phyloP scores from a whole-genome alignment of 2,329 filamentous ascomycete species.

The Hyphodiscus sp. region DNA sequence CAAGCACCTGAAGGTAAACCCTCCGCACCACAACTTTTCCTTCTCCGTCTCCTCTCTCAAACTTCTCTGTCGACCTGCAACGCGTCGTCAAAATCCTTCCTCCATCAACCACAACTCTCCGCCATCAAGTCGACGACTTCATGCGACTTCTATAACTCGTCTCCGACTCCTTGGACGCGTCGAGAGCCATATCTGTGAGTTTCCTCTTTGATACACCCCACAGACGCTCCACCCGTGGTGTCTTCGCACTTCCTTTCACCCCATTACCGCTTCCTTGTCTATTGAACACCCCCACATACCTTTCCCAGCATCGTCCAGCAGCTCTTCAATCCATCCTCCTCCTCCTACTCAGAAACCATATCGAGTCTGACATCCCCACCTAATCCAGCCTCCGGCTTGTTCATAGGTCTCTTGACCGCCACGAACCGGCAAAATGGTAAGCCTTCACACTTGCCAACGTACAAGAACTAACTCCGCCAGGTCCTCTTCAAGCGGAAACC shows the following conservation, averaged over 20 bases:
- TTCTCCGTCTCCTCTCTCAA: constrained; percentile 31
- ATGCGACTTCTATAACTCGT: constrained; percentile 19
- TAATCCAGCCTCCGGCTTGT: constrained; percentile 15
- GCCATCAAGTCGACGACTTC: constrained; percentile 28
- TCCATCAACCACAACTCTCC: constrained; percentile 21
- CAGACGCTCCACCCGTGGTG: not conserved
- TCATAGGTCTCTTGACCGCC: constrained; percentile 10
- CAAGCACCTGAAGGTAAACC: not conserved
- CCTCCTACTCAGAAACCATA: constrained; percentile 13
- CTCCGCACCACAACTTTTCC: constrained; percentile 23
- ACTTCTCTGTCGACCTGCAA: constrained; percentile 25
- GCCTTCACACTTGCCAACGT: not conserved
- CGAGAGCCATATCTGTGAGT: constrained; percentile 25
- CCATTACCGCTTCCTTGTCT: not conserved
- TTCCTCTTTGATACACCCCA: constrained; percentile 12
- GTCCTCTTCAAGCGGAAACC: constrained; percentile 96
- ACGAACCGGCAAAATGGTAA: constrained; percentile 24
- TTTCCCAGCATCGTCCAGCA: constrained; percentile 4
- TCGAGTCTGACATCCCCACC: constrained; percentile 18
- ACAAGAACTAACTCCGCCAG: constrained; percentile 39
- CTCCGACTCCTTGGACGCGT: constrained; percentile 23
- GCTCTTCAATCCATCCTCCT: constrained; percentile 4
- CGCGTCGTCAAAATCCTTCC: constrained; percentile 20
- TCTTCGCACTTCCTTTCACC: constrained; percentile 1
- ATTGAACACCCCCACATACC: constrained; percentile 6